phyloP scores from a whole-genome alignment of 257 asterid species.

The Ilex aquifolium region DNA sequence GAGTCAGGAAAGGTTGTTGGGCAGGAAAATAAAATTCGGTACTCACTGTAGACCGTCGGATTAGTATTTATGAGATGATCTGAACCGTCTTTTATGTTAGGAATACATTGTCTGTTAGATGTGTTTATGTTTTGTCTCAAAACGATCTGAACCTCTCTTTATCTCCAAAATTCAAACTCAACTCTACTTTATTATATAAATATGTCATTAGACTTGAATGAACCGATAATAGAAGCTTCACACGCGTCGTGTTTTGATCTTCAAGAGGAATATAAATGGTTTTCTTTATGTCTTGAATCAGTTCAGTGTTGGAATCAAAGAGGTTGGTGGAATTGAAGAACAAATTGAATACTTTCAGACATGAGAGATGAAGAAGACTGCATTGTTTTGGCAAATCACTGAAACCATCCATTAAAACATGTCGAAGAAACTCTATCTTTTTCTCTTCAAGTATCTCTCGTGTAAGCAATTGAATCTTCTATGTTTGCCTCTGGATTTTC shows the following conservation, averaged over 20 bases:
- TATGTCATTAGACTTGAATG: neutral
- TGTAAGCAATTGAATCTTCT: conserved; percentile 33
- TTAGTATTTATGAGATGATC: too few relatives aligned
- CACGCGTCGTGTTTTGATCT: conserved; percentile 8
- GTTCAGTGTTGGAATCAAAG: conserved; percentile 35
- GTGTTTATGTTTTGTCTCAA: too few relatives aligned
- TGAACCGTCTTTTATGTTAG: too few relatives aligned
- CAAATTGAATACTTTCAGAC: conserved; percentile 49
- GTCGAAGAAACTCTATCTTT: conserved; percentile 35
- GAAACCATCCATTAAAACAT: conserved; percentile 20
- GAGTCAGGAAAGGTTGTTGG: too few relatives aligned
- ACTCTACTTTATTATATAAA: too few relatives aligned
- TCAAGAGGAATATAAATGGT: conserved; percentile 43
- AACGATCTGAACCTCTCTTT: too few relatives aligned
- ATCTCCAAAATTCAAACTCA: too few relatives aligned
- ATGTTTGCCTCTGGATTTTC: conserved; percentile 25
- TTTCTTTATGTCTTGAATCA: conserved; percentile 38
- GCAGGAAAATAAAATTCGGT: too few relatives aligned
- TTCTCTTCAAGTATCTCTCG: conserved; percentile 21
- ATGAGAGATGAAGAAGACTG: conserved; percentile 35
- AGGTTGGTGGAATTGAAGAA: conserved; percentile 45
- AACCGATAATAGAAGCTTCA: conserved; percentile 5
- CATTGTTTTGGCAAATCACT: conserved; percentile 26
- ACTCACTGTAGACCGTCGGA: too few relatives aligned
- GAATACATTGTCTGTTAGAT: too few relatives aligned